Evolutionary conservation across 2,329 filamentous ascomycete species (phyloP).

Genomic region (Tolypocladium ovalisporum): DNA sequence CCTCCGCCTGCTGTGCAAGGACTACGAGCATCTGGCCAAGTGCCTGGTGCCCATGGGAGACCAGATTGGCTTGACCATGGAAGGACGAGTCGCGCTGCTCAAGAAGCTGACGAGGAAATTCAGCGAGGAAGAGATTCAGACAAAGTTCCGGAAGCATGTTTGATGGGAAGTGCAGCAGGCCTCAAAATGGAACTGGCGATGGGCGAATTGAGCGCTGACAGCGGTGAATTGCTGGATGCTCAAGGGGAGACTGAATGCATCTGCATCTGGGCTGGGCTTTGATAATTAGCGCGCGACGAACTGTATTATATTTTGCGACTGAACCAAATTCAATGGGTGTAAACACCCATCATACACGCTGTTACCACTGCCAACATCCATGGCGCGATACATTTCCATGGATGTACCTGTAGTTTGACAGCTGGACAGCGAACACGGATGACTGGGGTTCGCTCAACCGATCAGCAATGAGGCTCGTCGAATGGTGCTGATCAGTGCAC

Average conservation of each 20-base stretch:
- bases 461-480: background rate
- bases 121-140: constrained; percentile 49
- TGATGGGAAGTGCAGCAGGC: background rate
- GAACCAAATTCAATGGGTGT: too few relatives aligned
- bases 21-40: constrained; percentile 58
- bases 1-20: constrained; percentile 53
- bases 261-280: background rate
- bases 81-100: constrained; percentile 53
- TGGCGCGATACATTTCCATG: background rate
- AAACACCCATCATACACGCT: background rate
- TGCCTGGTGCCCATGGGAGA: constrained; percentile 65
- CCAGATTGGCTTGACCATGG: constrained; percentile 55
- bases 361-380: background rate
- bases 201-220: background rate
- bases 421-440: too few relatives aligned
- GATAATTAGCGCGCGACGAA: background rate
- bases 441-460: background rate
- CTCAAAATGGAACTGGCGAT: background rate
- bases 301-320: background rate
- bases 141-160: constrained; percentile 35
- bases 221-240: background rate
- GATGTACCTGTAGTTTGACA: too few relatives aligned
- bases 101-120: constrained; percentile 55
- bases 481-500: background rate
- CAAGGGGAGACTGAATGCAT: background rate